Conservation (phyloP, 805 yeast genomes). For the Spathaspora gorwiae region DNA sequence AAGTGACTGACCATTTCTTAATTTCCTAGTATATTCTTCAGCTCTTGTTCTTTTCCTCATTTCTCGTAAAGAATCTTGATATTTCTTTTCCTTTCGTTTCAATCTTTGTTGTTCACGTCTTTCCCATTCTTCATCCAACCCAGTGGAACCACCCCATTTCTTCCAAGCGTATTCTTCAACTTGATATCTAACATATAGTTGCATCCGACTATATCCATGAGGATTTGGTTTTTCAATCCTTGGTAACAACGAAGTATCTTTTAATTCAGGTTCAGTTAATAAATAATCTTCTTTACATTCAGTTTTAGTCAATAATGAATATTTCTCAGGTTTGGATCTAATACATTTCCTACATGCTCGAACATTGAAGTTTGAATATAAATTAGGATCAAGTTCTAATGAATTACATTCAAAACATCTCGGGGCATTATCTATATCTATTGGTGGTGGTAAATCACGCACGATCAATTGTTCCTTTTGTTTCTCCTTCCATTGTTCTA, state of each 20-base stretch:
- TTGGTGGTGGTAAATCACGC: slow-evolving; percentile 64
- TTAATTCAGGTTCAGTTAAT: slow-evolving; percentile 87
- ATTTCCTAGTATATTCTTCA: slow-evolving; percentile 72
- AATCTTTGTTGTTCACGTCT: slow-evolving; percentile 69
- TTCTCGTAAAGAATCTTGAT: slow-evolving; percentile 70
- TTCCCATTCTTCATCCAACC: slow-evolving; percentile 89
- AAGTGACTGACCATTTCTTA: slow-evolving; percentile 52
- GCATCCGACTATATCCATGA: slow-evolving; percentile 91
- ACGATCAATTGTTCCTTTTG: slow-evolving; percentile 36
- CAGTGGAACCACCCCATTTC: slow-evolving; percentile 92
- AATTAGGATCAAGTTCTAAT: slow-evolving; percentile 71
- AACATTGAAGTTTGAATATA: slow-evolving; percentile 60
- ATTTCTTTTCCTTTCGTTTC: slow-evolving; percentile 71
- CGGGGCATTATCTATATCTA: slow-evolving; percentile 69
- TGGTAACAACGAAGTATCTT: slow-evolving; percentile 62
- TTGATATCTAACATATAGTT: slow-evolving; percentile 80
- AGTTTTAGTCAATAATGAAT: slow-evolving; percentile 86
- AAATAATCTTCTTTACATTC: slow-evolving; percentile 92
- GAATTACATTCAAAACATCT: slow-evolving; percentile 80
- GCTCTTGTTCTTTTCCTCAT: slow-evolving; percentile 93
- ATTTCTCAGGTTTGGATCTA: slow-evolving; percentile 74
- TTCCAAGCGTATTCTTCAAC: slow-evolving; percentile 90
- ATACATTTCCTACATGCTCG: slow-evolving; percentile 81
- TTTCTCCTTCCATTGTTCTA: slow-evolving; percentile 47
- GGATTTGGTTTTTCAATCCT: slow-evolving; percentile 91